Base-by-base conservation (phyloP, 2,329 filamentous ascomycete genomes). In the Ophiostoma sp. region DNA sequence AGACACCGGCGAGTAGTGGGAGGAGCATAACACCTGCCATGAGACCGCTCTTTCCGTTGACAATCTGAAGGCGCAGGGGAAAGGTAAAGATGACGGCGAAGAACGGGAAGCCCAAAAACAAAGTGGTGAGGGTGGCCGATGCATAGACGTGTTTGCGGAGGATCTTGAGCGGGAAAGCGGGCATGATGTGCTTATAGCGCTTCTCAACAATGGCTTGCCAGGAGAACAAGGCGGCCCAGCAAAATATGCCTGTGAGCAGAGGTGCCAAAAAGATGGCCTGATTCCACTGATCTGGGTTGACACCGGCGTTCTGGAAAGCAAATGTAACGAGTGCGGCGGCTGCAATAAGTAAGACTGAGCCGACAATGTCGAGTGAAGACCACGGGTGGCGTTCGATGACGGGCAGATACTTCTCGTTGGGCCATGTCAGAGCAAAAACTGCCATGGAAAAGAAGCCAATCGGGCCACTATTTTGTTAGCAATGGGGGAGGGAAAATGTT, bases 271-370 rank as follows among this genome's bases (percentile, higher is more conserved):
- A 86, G 19, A 82, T 72, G 8, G 81, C 79, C 8, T 78, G 76
- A 5, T 74, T 74, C 87, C 87, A 90, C 52, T 80, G 77, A n/a
- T 80, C 75, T 0, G 75, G 73, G 2, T 80, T 75, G 0, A 79
- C 78, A 0, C 85, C 84, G 2, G 83, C 83, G 75, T 85, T 85
- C 76, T 90, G 87, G 72, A 90, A 89, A 1, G 88, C 82, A 76
- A 89, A 89, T 0, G 89, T 86, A 4, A 89, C 82, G 2, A 90
- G 82, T 0, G 88, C 84, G 0, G 87, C 84, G 1, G 87, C 85
- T 2, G 85, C 81, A 9, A 90, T 83, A 15, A 89, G 80, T 28
- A 90, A 81, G n/a, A 86, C 75, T 0, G 86, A 86, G 12, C 88
- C 88, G 3, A 86, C 57, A 70, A 86, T 83, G 76, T 90, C 88